Base-by-base conservation (phyloP, 2,329 filamentous ascomycete species). In the Talaromyces pinophilus region DNA sequence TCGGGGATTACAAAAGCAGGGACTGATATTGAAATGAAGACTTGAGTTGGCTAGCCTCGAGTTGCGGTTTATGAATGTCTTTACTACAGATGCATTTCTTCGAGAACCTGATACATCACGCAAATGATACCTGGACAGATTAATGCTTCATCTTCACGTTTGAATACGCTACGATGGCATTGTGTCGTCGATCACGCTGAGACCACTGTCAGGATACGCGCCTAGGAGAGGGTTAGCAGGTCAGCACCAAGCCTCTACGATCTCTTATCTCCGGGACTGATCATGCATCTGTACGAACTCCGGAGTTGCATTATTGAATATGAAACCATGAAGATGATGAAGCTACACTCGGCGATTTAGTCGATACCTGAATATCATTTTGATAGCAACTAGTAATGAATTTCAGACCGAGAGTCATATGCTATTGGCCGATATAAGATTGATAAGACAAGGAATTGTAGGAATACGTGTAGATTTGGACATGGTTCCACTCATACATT, bases 11-110 rank as follows among this genome's bases (percentile, higher is more conserved):
- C 60, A 44, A 48, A 65, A 64, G 50, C 55, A 46, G 50, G 69
- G 50, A 66, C 67, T 60, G 69, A 73, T 69, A 67, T 71, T 67
- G 71, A 72, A 65, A 77, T 74, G 71, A 73, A 70, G 64, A 70
- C 69, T 67, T 74, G 57, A 60, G 57, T 8, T 30, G 38, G 46
- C 6, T 13, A 11, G 19, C 8, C 22, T 22, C 33, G 10, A 59
- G 3, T 25, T 59, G 33, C 11, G 17, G 28, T 2, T 8, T 30
- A 54, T 33, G 30, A 13, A 35, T 55, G 52, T 13, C 52, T 22
- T 3, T 35, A 38, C 30, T 19, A 19, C 5, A 5, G n/a, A 19
- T 19, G 52, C 8, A 55, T 55, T 8, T 25, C 4, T 57, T 35
- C 17, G 7, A 57, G 54, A 17, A 5, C 3, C 4, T 25, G n/a